phyloP scores from a whole-genome alignment of 2,329 filamentous ascomycete genomes.

The Fusarium domesticum region DNA sequence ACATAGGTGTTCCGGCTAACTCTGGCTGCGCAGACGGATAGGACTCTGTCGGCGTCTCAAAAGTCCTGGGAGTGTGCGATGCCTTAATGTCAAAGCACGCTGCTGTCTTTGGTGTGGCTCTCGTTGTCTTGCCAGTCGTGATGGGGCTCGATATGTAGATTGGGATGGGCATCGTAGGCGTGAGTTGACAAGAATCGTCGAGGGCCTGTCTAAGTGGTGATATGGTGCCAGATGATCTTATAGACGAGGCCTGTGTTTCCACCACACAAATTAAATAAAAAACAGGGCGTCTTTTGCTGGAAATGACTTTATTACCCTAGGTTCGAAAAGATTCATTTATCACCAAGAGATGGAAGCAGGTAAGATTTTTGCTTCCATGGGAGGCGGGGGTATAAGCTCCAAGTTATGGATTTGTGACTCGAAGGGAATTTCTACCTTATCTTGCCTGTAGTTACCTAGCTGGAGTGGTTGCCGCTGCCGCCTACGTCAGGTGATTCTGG shows the following conservation, averaged over 20 bases:
- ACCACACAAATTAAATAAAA: too few relatives aligned
- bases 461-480: slow-evolving; percentile 14
- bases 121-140: slow-evolving; percentile 52
- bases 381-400: not conserved
- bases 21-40: slow-evolving; percentile 28
- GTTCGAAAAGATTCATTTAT: not conserved
- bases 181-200: not conserved
- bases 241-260: too few relatives aligned
- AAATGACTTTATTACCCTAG: too few relatives aligned
- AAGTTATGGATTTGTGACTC: not conserved
- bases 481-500: slow-evolving; percentile 22
- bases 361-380: not conserved
- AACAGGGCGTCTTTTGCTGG: too few relatives aligned
- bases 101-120: slow-evolving; percentile 46
- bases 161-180: slow-evolving; percentile 55
- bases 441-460: slow-evolving; percentile 10
- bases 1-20: slow-evolving; percentile 36
- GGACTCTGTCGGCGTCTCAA: slow-evolving; percentile 34
- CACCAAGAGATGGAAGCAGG: not conserved
- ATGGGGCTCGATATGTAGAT: slow-evolving; percentile 60
- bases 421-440: not conserved
- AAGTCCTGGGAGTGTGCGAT: slow-evolving; percentile 21
- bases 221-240: too few relatives aligned
- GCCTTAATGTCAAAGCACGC: slow-evolving; percentile 20
- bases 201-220: not conserved